Percentiles rank a stretch among this genome's conserved stretches.
Conservation (phyloP, 1,284 basidiomycete genomes). For the Wallemia hederae region DNA sequence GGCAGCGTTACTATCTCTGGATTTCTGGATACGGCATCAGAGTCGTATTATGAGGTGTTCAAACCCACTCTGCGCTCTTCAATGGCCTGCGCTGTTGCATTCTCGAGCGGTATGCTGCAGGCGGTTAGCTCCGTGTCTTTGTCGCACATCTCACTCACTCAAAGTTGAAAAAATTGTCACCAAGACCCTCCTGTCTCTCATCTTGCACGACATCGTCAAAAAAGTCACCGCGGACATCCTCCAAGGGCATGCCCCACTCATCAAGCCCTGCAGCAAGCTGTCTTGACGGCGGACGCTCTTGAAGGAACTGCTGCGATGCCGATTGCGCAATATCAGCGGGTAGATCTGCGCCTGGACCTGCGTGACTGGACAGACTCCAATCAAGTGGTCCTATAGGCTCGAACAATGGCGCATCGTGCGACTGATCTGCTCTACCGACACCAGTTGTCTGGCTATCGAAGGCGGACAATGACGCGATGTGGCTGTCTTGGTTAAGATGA, state of each 20-base stretch:
- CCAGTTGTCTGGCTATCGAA: not conserved
- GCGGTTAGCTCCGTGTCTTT: too few relatives aligned
- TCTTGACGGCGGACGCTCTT: not conserved
- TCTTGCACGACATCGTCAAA: not conserved
- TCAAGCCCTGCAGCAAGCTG: not conserved
- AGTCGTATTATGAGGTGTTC: not conserved
- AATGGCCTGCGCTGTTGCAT: too few relatives aligned
- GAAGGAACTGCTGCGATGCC: not conserved
- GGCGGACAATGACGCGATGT: not conserved
- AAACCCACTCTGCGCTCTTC: not conserved
- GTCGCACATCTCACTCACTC: not conserved
- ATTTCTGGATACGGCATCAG: not conserved
- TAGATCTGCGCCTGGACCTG: not conserved
- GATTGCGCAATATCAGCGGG: not conserved
- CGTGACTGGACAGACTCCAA: not conserved
- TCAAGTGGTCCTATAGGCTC: not conserved
- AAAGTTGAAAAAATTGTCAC: not conserved
- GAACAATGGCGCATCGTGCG: not conserved
- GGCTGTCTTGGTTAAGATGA: not conserved
- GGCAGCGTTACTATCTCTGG: too few relatives aligned
- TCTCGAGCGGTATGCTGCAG: too few relatives aligned
- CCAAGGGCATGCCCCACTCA: not conserved
- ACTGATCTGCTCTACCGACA: not conserved
- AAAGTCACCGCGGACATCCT: not conserved
- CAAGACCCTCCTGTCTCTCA: not conserved